phyloP scores from a whole-genome alignment of 208 protist genomes.

The Porcisia deanei region DNA sequence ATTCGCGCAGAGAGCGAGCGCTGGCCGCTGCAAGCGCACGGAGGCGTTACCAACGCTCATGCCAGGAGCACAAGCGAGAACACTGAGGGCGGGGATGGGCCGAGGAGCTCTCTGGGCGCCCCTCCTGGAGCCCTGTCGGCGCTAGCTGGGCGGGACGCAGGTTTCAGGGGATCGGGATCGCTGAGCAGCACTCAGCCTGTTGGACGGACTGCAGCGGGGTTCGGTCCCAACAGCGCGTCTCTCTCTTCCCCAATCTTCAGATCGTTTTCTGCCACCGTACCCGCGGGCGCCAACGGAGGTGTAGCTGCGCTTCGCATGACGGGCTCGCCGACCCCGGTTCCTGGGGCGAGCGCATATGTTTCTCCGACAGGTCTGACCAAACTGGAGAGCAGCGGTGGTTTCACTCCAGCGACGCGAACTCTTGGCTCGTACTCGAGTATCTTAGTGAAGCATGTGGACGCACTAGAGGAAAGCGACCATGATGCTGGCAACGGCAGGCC shows the following conservation, averaged over 20 bases:
- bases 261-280: slow-evolving; percentile 1
- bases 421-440: slow-evolving; percentile 14
- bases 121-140: not conserved
- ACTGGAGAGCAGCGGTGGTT: not conserved
- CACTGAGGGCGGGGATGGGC: not conserved
- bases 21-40: slow-evolving; percentile 8
- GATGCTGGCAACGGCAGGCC: not conserved
- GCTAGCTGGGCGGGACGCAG: not conserved
- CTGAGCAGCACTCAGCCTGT: slow-evolving; percentile 2
- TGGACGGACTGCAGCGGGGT: not conserved
- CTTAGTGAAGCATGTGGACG: slow-evolving; percentile 17
- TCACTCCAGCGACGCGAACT: not conserved
- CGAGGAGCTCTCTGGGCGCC: not conserved
- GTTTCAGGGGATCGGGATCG: not conserved
- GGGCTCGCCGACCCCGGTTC: not conserved
- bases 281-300: slow-evolving; percentile 5
- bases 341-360: not conserved
- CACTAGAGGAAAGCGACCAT: not conserved
- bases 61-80: not conserved
- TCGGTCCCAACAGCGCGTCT: not conserved
- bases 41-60: not conserved
- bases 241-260: not conserved
- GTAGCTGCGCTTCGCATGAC: slow-evolving; percentile 7
- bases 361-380: not conserved
- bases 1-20: slow-evolving; percentile 22